A percentile compares a stretch with the other conserved stretches of the same genome.
Evolutionary conservation across 1,284 basidiomycete species (phyloP).

Genomic region (Malassezia equina): DNA sequence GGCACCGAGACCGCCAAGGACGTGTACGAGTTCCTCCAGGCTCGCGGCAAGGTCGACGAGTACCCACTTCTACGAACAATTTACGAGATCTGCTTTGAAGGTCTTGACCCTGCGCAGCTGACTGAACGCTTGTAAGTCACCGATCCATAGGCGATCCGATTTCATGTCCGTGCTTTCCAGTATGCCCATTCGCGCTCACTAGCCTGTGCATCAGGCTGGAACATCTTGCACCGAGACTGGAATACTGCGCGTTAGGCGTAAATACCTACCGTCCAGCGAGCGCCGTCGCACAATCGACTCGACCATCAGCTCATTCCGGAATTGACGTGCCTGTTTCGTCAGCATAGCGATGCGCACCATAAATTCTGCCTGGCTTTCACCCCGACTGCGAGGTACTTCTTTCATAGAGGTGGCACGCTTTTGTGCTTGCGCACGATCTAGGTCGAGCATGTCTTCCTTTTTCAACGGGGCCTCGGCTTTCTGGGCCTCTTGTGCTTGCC

Average conservation of each 20-base stretch:
- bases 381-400: background rate
- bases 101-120: constrained; percentile 48
- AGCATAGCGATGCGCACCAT: constrained; percentile 17
- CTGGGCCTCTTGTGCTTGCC: background rate
- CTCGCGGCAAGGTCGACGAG: constrained; percentile 50
- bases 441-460: constrained; percentile 22
- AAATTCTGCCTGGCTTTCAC: constrained; percentile 11
- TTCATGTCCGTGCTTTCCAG: constrained; percentile 18
- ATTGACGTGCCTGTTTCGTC: constrained; percentile 21
- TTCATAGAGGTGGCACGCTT: background rate
- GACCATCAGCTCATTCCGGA: constrained; percentile 38
- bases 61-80: constrained; percentile 55
- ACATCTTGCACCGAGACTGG: constrained; percentile 34
- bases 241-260: constrained; percentile 14
- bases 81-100: constrained; percentile 40
- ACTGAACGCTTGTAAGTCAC: constrained; percentile 42
- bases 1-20: constrained; percentile 54
- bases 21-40: constrained; percentile 53
- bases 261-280: constrained; percentile 26
- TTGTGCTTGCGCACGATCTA: constrained; percentile 17
- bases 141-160: too few relatives aligned
- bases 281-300: constrained; percentile 34
- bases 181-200: constrained; percentile 27
- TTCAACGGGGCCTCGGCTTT: background rate
- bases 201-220: constrained; percentile 17